phyloP scores from a whole-genome alignment of 805 yeast genomes.

The Starmerella sp. region DNA sequence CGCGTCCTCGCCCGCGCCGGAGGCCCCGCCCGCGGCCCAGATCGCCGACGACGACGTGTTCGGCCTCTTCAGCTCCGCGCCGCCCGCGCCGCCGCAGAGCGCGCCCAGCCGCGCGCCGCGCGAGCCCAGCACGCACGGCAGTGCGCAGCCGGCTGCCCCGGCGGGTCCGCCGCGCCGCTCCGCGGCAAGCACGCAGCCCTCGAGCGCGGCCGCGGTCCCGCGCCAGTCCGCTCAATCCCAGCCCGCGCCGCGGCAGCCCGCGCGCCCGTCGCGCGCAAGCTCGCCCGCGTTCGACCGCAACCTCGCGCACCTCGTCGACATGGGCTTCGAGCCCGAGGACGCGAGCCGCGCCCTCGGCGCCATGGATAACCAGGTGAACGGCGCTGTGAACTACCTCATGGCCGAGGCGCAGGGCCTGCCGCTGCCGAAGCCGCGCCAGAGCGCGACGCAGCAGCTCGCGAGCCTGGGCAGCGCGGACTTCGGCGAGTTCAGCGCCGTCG shows the following conservation, averaged over 20 bases:
- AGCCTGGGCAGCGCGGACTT: slow-evolving; percentile 8
- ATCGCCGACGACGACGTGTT: slow-evolving; percentile 15
- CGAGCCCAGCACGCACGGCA: background rate
- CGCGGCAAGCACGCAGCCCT: background rate
- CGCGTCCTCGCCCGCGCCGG: background rate
- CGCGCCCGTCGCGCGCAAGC: background rate
- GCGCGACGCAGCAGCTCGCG: background rate
- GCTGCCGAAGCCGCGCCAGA: slow-evolving; percentile 22
- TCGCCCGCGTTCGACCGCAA: slow-evolving; percentile 25
- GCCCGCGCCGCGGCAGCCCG: background rate
- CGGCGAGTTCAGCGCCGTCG: slow-evolving; percentile 28
- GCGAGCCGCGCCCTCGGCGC: slow-evolving; percentile 49
- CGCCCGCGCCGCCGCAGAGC: slow-evolving; percentile 2
- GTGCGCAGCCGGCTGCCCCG: too few species aligned
- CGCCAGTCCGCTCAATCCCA: background rate
- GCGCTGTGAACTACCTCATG: slow-evolving; percentile 59
- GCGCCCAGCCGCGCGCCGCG: background rate
- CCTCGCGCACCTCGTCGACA: slow-evolving; percentile 61
- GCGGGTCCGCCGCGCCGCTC: too few species aligned
- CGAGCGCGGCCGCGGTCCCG: slow-evolving; percentile 9
- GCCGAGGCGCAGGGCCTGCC: slow-evolving; percentile 40
- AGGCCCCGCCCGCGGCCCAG: background rate
- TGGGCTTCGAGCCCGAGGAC: slow-evolving; percentile 59
- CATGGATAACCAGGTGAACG: slow-evolving; percentile 46
- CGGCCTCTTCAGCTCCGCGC: slow-evolving; percentile 18